A percentile compares a stretch with the other conserved stretches of the same genome.
phyloP scores from a whole-genome alignment of 2,329 filamentous ascomycete genomes.

The Helicocarpus griseus region DNA sequence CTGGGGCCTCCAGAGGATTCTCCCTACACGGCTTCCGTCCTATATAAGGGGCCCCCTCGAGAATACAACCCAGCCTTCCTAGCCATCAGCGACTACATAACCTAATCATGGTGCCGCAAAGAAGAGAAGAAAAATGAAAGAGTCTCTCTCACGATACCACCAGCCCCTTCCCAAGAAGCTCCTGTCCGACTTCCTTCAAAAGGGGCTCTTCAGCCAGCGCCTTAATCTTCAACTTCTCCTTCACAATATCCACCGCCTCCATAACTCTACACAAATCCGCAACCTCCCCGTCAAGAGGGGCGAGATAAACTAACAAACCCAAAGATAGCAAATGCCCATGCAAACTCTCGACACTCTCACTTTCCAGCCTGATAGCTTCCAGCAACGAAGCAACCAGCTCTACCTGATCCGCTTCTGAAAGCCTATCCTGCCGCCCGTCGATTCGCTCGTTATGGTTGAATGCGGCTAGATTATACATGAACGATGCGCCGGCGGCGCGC shows the following conservation, averaged over 20 bases:
- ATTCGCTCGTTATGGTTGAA: slow-evolving; percentile 58
- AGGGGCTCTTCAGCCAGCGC: slow-evolving; percentile 50
- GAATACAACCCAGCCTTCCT: no score
- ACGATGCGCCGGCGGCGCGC: slow-evolving; percentile 68
- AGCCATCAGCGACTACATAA: no score
- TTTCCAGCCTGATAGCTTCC: slow-evolving; percentile 56
- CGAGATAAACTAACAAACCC: slow-evolving; percentile 65
- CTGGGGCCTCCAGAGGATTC: no score
- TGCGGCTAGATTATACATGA: slow-evolving; percentile 73
- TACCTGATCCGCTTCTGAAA: slow-evolving; percentile 63
- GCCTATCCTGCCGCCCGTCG: slow-evolving; percentile 44
- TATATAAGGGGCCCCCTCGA: no score
- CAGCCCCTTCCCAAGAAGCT: slow-evolving; percentile 34
- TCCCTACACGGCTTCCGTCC: no score
- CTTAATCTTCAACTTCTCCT: slow-evolving; percentile 43
- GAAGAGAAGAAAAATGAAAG: neutral
- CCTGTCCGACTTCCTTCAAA: slow-evolving; percentile 41
- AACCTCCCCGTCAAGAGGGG: slow-evolving; percentile 62
- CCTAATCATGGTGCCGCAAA: no score
- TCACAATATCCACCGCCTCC: slow-evolving; percentile 59
- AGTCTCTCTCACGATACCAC: slow-evolving; percentile 1
- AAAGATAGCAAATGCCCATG: slow-evolving; percentile 68
- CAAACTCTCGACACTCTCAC: slow-evolving; percentile 54
- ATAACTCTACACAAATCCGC: slow-evolving; percentile 68
- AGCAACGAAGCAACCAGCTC: slow-evolving; percentile 73